Percentiles rank a stretch among this genome's conserved stretches.
These are phyloP conservation scores for Teratosphaeria zuluensis DNA, from an alignment of 2,329 filamentous ascomycete species.

Conservation along the genomic window DNA sequence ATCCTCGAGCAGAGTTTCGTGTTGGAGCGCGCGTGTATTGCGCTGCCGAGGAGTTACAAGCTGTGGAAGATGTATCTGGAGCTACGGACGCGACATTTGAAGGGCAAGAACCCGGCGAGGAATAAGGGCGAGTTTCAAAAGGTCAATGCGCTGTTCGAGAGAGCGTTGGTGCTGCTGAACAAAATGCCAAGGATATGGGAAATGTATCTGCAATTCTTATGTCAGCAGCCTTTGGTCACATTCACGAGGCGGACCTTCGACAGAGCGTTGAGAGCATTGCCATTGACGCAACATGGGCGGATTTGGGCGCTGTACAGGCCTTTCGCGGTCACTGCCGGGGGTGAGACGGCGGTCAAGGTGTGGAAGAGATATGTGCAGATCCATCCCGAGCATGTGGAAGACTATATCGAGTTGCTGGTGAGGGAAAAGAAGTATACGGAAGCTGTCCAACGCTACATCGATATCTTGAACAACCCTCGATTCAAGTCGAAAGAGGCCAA, in stretches of 20 bases:
- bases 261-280: conserved; percentile 78
- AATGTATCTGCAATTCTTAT: conserved; percentile 85
- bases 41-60: conserved; percentile 92
- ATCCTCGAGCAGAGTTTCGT: conserved; percentile 76
- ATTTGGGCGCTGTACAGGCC: conserved; percentile 88
- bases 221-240: conserved; percentile 86
- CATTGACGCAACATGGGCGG: conserved; percentile 87
- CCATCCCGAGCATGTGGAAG: conserved; percentile 88
- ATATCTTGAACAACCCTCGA: conserved; percentile 78
- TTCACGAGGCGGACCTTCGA: conserved; percentile 82
- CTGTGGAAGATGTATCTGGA: conserved; percentile 96
- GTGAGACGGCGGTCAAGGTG: conserved; percentile 81
- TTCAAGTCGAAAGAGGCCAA: conserved; percentile 92
- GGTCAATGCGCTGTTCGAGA: conserved; percentile 89
- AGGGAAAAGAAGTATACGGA: conserved; percentile 80
- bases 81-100: conserved; percentile 58
- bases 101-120: conserved; percentile 70
- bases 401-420: conserved; percentile 82
- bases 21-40: conserved; percentile 81
- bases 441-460: conserved; percentile 82
- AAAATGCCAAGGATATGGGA: conserved; percentile 99
- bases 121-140: conserved; percentile 78
- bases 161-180: conserved; percentile 83
- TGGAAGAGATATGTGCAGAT: conserved; percentile 97
- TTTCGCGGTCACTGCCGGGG: conserved; percentile 84